Evolutionary conservation across 148 eudicot genomes (phyloP), one percentile per base, ranked within the genome.

Genomic region (Diospyros lotus): DNA sequence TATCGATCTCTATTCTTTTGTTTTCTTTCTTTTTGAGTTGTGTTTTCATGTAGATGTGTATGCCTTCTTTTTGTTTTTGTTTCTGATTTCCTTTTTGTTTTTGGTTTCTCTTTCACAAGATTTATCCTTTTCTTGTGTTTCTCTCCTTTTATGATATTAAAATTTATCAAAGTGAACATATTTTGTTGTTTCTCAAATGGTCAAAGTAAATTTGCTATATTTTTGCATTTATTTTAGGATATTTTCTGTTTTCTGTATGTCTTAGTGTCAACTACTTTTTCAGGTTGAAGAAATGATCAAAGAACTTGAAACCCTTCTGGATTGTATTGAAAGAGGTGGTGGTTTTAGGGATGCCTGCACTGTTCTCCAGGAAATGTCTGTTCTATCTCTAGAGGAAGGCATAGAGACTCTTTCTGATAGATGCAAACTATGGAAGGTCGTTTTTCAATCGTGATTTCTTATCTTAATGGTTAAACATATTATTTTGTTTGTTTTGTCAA

Each of bases 221-320:
- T 28, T 28, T 12, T 41, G 17, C 54, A 9, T 70, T 11, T 55
- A 39, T 11, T 55, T 41, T 13, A 62, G 73, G 50, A 55, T 55
- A 17, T 70, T 42, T 52, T 4, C 15, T 17, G 9, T 58, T 71
- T 56, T 72, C 14, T 17, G 7, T 64, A 66, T 73, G 6, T 17
- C 51, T 77, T 6, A 73, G 59, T 59, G 52, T 69, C 39, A 58
- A 15, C 50, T 73, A 56, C 28, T 54, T 68, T 78, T 75, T 62
- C 84, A 95, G 99, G 90, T 95, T 74, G 89, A 91, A 76, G 90
- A 89, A 67, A 89, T 95, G 97, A 85, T 87, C 50, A 84, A 80
- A 46, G 90, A 89, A 80, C 73, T 95, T 84, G 97, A 93, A 64
- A 53, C 55, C 58, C 94, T 95, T 78, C 77, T 89, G 54, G 83